Conservation (phyloP, 208 protist genomes). For the Naegleria lovaniensis region DNA sequence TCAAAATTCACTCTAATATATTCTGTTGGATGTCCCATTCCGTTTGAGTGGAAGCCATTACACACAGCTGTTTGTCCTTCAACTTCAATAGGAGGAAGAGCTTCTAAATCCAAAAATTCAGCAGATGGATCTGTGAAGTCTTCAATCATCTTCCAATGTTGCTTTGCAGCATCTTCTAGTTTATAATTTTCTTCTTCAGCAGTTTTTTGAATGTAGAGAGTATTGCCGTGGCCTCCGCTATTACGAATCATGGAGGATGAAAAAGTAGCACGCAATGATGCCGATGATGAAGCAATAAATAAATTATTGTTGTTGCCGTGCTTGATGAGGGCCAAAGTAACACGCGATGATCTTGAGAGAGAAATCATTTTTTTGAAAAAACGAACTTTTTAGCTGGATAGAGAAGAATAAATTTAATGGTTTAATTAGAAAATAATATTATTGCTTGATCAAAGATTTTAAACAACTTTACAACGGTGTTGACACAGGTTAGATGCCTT, state of each 20-base stretch:
- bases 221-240: not conserved
- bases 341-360: not conserved
- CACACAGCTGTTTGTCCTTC: not conserved
- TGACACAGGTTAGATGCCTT: too few species aligned
- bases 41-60: not conserved
- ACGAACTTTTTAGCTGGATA: too few species aligned
- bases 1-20: not conserved
- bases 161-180: not conserved
- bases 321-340: not conserved
- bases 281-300: not conserved
- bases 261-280: not conserved
- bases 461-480: too few species aligned
- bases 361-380: not conserved
- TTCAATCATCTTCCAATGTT: not conserved
- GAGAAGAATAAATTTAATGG: too few species aligned
- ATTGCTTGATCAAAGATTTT: too few species aligned
- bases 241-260: not conserved
- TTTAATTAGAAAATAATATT: too few species aligned
- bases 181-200: not conserved
- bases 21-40: not conserved
- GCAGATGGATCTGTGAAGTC: not conserved
- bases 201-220: not conserved
- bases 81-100: not conserved
- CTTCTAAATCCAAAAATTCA: not conserved
- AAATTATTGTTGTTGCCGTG: not conserved